phyloP scores from a whole-genome alignment of 169 alveolate species.

The Plasmodium malariae region DNA sequence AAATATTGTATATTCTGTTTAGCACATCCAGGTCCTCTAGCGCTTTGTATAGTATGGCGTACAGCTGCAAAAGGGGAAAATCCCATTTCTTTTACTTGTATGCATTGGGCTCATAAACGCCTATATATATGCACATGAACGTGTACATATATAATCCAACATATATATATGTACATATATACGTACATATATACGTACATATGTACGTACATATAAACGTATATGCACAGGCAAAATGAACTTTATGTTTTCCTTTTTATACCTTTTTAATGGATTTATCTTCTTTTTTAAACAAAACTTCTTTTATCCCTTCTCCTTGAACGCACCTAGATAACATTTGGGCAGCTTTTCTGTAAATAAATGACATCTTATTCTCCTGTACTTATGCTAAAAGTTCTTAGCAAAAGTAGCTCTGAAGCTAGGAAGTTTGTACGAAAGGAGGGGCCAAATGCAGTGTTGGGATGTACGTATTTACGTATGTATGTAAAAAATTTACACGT shows the following conservation, averaged over 20 bases:
- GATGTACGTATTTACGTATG: no score
- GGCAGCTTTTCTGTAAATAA: conserved; percentile 68
- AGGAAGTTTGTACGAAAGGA: no score
- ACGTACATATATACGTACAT: not conserved
- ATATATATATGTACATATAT: not conserved
- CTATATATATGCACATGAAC: not conserved
- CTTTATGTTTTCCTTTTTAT: not conserved
- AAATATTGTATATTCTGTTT: conserved; percentile 13
- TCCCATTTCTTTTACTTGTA: no score
- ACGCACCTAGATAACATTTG: conserved; percentile 26
- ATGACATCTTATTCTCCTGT: conserved; percentile 27
- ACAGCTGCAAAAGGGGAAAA: conserved; percentile 5
- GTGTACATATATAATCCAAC: not conserved
- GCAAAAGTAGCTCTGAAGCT: no score
- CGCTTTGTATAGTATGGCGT: conserved; percentile 26
- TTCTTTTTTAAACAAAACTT: conserved; percentile 32
- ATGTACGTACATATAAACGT: not conserved
- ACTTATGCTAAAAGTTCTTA: no score
- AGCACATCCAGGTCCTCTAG: conserved; percentile 39
- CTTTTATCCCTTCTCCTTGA: conserved; percentile 50
- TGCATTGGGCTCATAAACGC: no score
- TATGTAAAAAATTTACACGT: no score
- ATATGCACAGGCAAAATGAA: not conserved
- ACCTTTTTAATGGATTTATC: conserved; percentile 59
- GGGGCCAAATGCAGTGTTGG: no score